These are phyloP conservation scores for Orbilia oligospora DNA, from an alignment of 2,329 filamentous ascomycete genomes.

Conservation along the genomic window DNA sequence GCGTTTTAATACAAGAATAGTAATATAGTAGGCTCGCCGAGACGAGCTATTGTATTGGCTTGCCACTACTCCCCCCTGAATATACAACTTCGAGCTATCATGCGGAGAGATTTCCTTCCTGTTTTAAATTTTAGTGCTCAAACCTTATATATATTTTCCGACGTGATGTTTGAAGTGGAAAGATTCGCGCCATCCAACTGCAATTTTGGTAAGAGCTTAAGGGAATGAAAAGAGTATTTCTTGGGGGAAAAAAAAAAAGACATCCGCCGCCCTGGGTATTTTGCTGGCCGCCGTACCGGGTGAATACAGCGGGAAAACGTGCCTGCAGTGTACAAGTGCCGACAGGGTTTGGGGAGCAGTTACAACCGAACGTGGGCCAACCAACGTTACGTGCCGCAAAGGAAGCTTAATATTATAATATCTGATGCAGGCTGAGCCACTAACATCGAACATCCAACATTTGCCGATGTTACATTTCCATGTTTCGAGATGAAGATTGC, in stretches of 20 bases:
- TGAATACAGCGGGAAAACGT: not conserved
- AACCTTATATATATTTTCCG: too few relatives aligned
- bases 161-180: too few relatives aligned
- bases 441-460: slow-evolving; percentile 4
- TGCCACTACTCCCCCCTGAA: not conserved
- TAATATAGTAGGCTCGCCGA: too few relatives aligned
- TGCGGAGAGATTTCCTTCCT: not conserved
- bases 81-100: not conserved
- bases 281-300: not conserved
- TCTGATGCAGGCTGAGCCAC: not conserved
- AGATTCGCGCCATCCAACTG: too few relatives aligned
- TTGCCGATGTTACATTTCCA: slow-evolving; percentile 1
- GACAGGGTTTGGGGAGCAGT: not conserved
- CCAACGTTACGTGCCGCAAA: not conserved
- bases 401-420: not conserved
- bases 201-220: too few relatives aligned
- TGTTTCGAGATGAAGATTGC: slow-evolving; percentile 6
- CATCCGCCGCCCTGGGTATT: not conserved
- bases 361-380: not conserved
- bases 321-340: not conserved
- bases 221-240: not conserved
- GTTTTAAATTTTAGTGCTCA: not conserved
- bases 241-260: not conserved
- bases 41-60: not conserved
- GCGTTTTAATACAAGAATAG: too few relatives aligned